These are phyloP conservation scores for Cairneyella variabilis DNA, from an alignment of 495 filamentous ascomycete genomes.

Conservation along the genomic window DNA sequence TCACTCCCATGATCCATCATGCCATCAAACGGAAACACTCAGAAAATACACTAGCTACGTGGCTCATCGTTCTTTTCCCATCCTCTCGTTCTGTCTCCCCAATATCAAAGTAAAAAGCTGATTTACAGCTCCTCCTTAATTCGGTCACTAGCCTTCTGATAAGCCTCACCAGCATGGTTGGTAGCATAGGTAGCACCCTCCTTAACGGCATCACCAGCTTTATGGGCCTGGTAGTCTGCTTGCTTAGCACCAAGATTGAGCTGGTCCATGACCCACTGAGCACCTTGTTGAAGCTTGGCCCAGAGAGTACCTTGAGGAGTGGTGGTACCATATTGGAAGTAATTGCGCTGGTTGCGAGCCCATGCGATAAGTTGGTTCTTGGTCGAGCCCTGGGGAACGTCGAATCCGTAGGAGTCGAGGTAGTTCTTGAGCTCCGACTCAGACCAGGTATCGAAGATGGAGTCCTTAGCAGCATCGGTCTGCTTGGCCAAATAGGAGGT, in stretches of 20 bases:
- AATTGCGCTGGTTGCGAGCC: constrained; percentile 67
- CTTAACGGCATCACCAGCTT: constrained; percentile 20
- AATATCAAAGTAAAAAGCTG: not conserved
- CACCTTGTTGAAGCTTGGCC: constrained; percentile 54
- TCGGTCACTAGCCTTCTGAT: constrained; percentile 27
- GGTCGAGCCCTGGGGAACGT: constrained; percentile 65
- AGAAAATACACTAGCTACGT: not conserved
- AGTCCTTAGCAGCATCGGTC: constrained; percentile 65
- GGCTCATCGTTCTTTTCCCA: not conserved
- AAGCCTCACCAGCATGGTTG: constrained; percentile 31
- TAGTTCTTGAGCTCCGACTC: constrained; percentile 77
- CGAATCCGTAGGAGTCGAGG: constrained; percentile 75
- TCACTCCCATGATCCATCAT: no score
- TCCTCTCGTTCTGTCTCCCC: no score
- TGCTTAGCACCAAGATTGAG: constrained; percentile 59
- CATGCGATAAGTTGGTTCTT: constrained; percentile 60
- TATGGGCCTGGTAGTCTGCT: constrained; percentile 36
- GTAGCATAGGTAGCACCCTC: constrained; percentile 27
- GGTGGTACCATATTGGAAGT: constrained; percentile 74
- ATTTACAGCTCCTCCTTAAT: constrained; percentile 29
- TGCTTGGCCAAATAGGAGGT: constrained; percentile 68
- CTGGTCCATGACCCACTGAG: constrained; percentile 37
- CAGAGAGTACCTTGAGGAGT: constrained; percentile 61
- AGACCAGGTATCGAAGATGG: constrained; percentile 76
- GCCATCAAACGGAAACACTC: not conserved